Percentiles rank a stretch among this genome's conserved stretches.
phyloP scores from a whole-genome alignment of 2,329 filamentous ascomycete genomes.

The Cephalotrichum gorgonifer region DNA sequence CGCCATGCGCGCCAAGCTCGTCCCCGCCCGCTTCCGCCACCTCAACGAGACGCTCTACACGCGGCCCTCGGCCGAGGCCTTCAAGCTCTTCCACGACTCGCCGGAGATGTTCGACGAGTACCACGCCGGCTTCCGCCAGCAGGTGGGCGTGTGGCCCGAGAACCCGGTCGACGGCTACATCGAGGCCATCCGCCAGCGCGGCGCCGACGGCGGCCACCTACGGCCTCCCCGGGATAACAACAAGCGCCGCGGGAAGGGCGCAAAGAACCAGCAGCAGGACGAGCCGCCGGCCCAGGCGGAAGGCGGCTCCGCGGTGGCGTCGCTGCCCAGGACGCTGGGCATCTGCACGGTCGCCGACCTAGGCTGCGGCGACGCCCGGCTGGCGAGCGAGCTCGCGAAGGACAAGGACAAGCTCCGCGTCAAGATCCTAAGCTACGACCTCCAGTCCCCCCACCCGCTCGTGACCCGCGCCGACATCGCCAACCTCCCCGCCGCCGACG shows the following conservation, averaged over 20 bases:
- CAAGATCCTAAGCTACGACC: constrained; percentile 73
- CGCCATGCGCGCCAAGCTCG: constrained; percentile 88
- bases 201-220: constrained; percentile 22
- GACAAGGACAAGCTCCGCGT: constrained; percentile 59
- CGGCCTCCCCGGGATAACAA: constrained; percentile 13
- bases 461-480: constrained; percentile 88
- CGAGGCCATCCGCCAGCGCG: constrained; percentile 57
- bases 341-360: constrained; percentile 77
- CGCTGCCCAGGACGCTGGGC: constrained; percentile 63
- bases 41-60: constrained; percentile 97
- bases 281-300: no score
- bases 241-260: constrained; percentile 15
- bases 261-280: constrained; percentile 17
- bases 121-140: constrained; percentile 89
- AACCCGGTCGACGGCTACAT: constrained; percentile 92
- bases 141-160: constrained; percentile 92
- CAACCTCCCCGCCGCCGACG: constrained; percentile 64
- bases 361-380: constrained; percentile 83
- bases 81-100: constrained; percentile 69
- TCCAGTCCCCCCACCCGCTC: constrained; percentile 64
- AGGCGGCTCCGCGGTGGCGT: constrained; percentile 17
- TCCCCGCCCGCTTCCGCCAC: constrained; percentile 92
- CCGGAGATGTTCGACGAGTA: constrained; percentile 96
- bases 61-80: constrained; percentile 73
- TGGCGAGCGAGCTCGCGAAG: constrained; percentile 58